Conservation (phyloP, 805 yeast genomes). For the Schizosaccharomyces lindneri region DNA sequence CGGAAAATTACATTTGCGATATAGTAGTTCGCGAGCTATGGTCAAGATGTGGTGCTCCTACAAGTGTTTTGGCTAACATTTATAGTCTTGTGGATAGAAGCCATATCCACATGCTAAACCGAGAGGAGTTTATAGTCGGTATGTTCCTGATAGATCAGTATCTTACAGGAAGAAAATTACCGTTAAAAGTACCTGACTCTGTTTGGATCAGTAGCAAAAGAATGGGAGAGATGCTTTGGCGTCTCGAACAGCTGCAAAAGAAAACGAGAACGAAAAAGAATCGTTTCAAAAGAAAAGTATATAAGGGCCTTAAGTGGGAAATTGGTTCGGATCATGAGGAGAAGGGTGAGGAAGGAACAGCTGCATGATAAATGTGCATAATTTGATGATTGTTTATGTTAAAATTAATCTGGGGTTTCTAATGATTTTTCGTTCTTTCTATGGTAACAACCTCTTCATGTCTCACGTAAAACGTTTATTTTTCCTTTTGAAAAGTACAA, state of each 20-base stretch:
- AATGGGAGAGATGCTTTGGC: conserved; percentile 7
- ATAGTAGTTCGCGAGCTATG: conserved; percentile 50
- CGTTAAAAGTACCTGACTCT: conserved; percentile 34
- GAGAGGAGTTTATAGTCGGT: conserved; percentile 76
- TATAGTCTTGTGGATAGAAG: conserved; percentile 38
- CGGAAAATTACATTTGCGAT: background rate
- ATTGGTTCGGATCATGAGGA: background rate
- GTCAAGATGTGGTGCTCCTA: conserved; percentile 49
- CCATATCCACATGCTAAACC: conserved; percentile 46
- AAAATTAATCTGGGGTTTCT: no score
- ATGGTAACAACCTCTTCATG: no score
- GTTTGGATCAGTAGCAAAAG: conserved; percentile 59
- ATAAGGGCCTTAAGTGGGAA: background rate
- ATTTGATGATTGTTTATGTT: no score
- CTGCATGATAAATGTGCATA: no score
- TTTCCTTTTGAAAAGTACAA: no score
- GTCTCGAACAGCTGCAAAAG: background rate
- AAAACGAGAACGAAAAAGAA: background rate
- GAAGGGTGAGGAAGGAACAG: background rate
- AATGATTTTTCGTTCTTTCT: no score
- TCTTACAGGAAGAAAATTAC: conserved; percentile 75
- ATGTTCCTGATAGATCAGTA: conserved; percentile 96
- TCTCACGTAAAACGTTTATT: no score
- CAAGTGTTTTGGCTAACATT: conserved; percentile 29
- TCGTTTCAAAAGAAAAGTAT: background rate